A percentile compares a stretch with the other conserved stretches of the same genome.
Evolutionary conservation across 805 yeast species (phyloP).

Genomic region (Grigorovia transvaalensis): DNA sequence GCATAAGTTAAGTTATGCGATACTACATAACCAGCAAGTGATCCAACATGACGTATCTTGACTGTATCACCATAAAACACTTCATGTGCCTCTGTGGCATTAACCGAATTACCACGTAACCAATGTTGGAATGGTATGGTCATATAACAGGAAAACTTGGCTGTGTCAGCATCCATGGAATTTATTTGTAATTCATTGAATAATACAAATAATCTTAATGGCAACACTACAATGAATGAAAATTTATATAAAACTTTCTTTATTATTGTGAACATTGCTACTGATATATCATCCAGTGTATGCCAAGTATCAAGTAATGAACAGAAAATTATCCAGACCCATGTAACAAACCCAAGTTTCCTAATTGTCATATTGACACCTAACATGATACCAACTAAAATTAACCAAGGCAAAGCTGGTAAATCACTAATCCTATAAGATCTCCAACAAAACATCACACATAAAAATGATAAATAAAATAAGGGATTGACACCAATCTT

Average conservation of each 20-base stretch:
- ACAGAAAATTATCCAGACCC: conserved; percentile 49
- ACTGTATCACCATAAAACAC: conserved; percentile 62
- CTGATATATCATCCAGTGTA: conserved; percentile 54
- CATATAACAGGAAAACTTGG: conserved; percentile 33
- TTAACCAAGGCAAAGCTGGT: conserved; percentile 51
- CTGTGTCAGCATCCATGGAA: conserved; percentile 10
- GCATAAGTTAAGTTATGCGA: conserved; percentile 59
- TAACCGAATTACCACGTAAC: conserved; percentile 16
- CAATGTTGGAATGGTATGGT: conserved; percentile 60
- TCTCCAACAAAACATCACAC: conserved; percentile 40
- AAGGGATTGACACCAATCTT: conserved; percentile 30
- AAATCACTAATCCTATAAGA: conserved; percentile 34
- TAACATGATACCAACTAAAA: conserved; percentile 38
- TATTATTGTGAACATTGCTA: conserved; percentile 31
- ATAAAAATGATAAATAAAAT: conserved; percentile 33
- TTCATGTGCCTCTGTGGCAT: conserved; percentile 41
- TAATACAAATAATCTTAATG: conserved; percentile 46
- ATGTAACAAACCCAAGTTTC: conserved; percentile 60
- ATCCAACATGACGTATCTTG: conserved; percentile 57
- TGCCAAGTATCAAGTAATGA: conserved; percentile 48
- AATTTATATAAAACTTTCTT: conserved; percentile 35
- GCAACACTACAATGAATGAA: conserved; percentile 39
- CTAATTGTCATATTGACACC: conserved; percentile 56
- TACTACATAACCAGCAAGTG: conserved; percentile 70
- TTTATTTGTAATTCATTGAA: conserved; percentile 43